Evolutionary conservation across 192 early-diverging fungal genomes (phyloP).

Genomic region (Backusella macrospora): DNA sequence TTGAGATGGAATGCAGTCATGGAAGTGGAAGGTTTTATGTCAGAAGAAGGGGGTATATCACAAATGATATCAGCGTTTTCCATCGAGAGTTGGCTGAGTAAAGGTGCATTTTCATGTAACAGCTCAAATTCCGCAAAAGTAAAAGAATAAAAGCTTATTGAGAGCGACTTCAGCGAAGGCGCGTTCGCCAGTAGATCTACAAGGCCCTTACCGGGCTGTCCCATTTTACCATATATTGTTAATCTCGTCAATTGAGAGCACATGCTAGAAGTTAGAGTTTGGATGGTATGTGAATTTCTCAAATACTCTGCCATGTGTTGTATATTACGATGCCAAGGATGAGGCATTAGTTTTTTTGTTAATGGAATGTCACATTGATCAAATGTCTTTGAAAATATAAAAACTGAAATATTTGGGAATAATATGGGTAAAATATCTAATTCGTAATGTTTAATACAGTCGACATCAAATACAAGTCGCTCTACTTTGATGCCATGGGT

Average conservation of each 20-base stretch:
- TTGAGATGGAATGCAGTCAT: neutral
- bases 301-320: neutral
- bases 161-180: neutral
- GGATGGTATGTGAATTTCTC: neutral
- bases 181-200: neutral
- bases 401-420: neutral
- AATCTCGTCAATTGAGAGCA: neutral
- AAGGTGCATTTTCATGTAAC: neutral
- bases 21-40: neutral
- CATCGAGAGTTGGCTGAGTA: neutral
- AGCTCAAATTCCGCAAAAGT: neutral
- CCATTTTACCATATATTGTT: neutral
- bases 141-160: neutral
- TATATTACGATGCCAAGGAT: neutral
- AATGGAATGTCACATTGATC: conserved; percentile 4
- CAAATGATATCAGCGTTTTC: conserved; percentile 5
- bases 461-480: neutral
- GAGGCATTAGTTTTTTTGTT: neutral
- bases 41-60: neutral
- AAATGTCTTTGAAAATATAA: conserved; percentile 7
- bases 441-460: conserved; percentile 1
- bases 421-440: neutral
- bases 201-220: neutral
- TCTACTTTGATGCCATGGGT: neutral
- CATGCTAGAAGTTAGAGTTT: neutral